Evolutionary conservation across 1,284 basidiomycete species (phyloP).

Genomic region (Rhizoctonia solani): DNA sequence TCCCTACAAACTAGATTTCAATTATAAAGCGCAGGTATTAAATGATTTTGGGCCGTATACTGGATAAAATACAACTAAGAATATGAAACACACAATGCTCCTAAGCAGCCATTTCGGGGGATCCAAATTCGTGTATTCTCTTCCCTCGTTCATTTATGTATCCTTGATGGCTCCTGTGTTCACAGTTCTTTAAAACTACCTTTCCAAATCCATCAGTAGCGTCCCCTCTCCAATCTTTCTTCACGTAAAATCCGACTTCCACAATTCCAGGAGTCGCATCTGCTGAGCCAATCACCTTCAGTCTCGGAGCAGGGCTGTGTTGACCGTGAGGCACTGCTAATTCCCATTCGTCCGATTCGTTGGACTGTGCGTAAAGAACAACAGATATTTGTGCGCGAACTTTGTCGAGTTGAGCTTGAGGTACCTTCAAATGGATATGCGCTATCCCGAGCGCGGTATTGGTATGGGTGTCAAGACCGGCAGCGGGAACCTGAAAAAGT

Average conservation of each 20-base stretch:
- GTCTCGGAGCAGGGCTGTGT: not conserved
- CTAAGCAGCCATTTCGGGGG: too few species aligned
- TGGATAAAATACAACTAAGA: too few species aligned
- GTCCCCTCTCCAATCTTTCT: not conserved
- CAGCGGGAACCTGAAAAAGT: not conserved
- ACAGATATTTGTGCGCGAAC: not conserved
- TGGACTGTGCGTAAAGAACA: not conserved
- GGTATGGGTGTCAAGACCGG: not conserved
- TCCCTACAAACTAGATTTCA: too few species aligned
- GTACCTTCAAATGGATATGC: conserved; percentile 1
- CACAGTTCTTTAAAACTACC: too few species aligned
- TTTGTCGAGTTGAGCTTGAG: not conserved
- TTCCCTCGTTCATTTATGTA: too few species aligned
- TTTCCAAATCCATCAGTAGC: conserved; percentile 18
- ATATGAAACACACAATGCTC: too few species aligned
- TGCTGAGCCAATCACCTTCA: not conserved
- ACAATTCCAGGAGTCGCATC: not conserved
- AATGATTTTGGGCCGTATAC: too few species aligned
- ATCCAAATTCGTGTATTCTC: too few species aligned
- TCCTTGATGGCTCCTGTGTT: too few species aligned
- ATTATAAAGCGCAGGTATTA: too few species aligned
- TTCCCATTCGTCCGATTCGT: conserved; percentile 12
- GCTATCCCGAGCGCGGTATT: conserved; percentile 13
- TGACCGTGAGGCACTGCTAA: not conserved
- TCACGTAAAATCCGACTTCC: conserved; percentile 8